Percentiles rank a stretch among this genome's conserved stretches.
These are phyloP conservation scores for Sporothrix phasma DNA, from an alignment of 2,329 filamentous ascomycete species.

Conservation along the genomic window DNA sequence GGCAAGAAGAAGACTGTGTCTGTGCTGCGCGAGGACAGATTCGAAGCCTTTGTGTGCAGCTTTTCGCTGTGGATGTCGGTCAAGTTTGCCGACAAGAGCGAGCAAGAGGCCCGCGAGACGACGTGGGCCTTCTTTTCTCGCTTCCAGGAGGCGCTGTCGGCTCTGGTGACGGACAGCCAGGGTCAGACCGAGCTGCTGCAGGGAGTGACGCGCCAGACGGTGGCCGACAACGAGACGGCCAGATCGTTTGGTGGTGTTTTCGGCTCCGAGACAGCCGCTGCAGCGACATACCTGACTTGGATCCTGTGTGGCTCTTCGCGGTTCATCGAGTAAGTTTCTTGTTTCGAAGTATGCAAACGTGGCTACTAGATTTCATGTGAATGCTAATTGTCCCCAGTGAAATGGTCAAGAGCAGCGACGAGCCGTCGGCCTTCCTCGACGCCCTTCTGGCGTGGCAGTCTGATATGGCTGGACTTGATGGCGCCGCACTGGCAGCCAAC, in stretches of 20 bases:
- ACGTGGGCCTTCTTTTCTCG: constrained; percentile 23
- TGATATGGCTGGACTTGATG: neutral
- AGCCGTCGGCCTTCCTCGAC: constrained; percentile 7
- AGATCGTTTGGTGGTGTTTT: neutral
- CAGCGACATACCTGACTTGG: constrained; percentile 15
- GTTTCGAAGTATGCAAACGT: neutral
- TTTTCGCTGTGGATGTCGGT: constrained; percentile 25
- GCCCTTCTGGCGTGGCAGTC: constrained; percentile 13
- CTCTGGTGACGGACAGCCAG: neutral
- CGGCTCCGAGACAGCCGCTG: neutral
- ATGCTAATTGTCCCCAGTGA: constrained; percentile 1
- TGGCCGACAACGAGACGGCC: neutral
- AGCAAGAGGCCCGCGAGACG: constrained; percentile 22
- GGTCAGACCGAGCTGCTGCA: neutral
- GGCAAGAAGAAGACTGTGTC: constrained; percentile 13
- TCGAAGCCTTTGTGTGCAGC: constrained; percentile 26
- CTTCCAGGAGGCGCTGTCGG: constrained; percentile 18
- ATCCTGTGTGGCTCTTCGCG: constrained; percentile 17
- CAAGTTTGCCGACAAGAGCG: constrained; percentile 19
- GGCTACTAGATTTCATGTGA: too few species aligned
- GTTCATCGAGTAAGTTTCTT: constrained; percentile 12
- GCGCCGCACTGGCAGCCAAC: neutral
- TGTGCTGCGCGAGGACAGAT: constrained; percentile 21
- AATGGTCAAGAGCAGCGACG: constrained; percentile 13
- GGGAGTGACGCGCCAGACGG: neutral